phyloP scores from a whole-genome alignment of 352 stramenopile genomes.

The Phytophthora quininea region DNA sequence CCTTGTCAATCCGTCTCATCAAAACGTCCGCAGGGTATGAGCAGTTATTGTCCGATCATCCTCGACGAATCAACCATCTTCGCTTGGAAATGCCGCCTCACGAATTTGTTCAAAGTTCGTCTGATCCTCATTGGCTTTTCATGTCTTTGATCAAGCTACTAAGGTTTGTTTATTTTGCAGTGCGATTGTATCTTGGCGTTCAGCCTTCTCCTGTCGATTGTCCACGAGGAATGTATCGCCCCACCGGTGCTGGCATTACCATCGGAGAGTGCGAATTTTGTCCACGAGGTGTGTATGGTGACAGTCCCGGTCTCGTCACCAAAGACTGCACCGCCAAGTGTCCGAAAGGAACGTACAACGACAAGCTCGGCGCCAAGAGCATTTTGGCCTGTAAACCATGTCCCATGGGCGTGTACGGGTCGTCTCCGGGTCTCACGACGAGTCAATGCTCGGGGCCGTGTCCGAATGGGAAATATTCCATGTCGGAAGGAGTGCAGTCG shows the following conservation, averaged over 20 bases:
- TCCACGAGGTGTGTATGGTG: slow-evolving; percentile 75
- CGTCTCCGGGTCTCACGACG: slow-evolving; percentile 54
- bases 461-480: slow-evolving; percentile 72
- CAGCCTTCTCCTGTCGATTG: slow-evolving; percentile 53
- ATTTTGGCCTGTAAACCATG: slow-evolving; percentile 74
- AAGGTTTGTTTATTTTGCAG: slow-evolving; percentile 17
- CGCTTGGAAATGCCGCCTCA: slow-evolving; percentile 9
- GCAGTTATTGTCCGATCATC: not conserved
- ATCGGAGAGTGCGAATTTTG: slow-evolving; percentile 73
- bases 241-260: slow-evolving; percentile 44
- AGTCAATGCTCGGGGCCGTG: slow-evolving; percentile 67
- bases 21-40: not conserved
- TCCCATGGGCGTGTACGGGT: slow-evolving; percentile 66
- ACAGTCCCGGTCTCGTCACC: slow-evolving; percentile 61
- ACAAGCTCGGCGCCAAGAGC: slow-evolving; percentile 57
- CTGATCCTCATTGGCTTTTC: not conserved
- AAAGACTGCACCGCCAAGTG: slow-evolving; percentile 74
- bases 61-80: slow-evolving; percentile 4
- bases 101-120: slow-evolving; percentile 19
- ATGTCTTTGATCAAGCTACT: not conserved
- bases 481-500: slow-evolving; percentile 54
- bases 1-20: too few relatives aligned
- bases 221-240: slow-evolving; percentile 72
- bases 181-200: slow-evolving; percentile 59
- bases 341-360: slow-evolving; percentile 76